Evolutionary conservation across 345 rosid species (phyloP), one percentile per base, ranked within the genome.

Genomic region (Lepidium aucheri): DNA sequence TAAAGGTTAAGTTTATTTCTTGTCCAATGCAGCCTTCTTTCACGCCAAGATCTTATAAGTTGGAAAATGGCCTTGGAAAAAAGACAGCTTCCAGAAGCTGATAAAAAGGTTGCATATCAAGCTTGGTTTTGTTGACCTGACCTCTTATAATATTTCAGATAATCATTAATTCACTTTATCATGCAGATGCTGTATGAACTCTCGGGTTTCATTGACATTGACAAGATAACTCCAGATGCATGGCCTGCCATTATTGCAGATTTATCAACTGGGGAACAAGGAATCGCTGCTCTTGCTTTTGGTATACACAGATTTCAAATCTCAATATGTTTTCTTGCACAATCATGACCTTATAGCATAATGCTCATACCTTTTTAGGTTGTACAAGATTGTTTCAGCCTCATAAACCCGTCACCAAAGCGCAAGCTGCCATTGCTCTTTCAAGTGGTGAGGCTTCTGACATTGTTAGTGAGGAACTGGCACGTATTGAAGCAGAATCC

Each of bases 31-130:
- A 94, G 99, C 63, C 91, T 96, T 76, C 79, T 90, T 57, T 88
- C 99, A 16, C 95, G 97, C 34, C 99, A 94, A 80, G 95, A 90
- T 76, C 96, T 94, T 68, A 86, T 94, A 13, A 88, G 89, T 75
- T 94, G 99, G 99, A 94, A 90, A 84, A 90, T 90, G 97, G 93
- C 91, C 60, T 76, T 94, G 22, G 99, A 94, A 82, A 88, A 80
- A 68, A 79, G 79, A 57, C 90, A 85, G 63, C 96, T 94, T 52
- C 96, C 96, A 61, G 90, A 84, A 82, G 96, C 95, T 69, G 81
- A 94, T 67, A 76, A 63, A 85, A 81, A 88, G 93, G 99, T 94
- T 38, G 45, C 53, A 67, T 60, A 67, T 60, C 52, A 22, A 67
- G 20, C 40, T 61, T 46, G 53, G 26, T 36, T 42, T 43, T 59